Evolutionary conservation across 768 basidiomycete genomes (phyloP), one percentile per base, ranked within the genome.

Genomic region (Termitomyces sp.): DNA sequence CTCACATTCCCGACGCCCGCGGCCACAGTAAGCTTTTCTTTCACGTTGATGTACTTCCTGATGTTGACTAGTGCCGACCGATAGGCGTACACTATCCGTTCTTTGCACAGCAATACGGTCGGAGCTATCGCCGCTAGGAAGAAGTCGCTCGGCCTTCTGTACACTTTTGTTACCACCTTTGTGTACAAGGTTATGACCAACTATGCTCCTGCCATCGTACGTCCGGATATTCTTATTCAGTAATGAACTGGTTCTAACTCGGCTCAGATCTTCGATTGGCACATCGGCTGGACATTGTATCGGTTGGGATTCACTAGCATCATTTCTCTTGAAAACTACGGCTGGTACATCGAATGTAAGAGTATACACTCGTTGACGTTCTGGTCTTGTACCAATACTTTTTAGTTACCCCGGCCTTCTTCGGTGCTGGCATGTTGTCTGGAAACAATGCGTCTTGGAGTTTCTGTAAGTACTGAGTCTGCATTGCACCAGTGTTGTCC

Each of bases 1-100:
- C 69, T 85, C 16, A 81, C 81, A 16, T 86, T 87, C 74, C 85
- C 84, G 0, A 85, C 85, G 0, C 83, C 82, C 30, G 82, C 87
- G 57, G 87, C 86, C 16, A 84, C 85, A 36, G 79, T 76, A 65
- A 60, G 74, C 64, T 26, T 26, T 27, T 37, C 57, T 13, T 48
- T 2, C 32, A 43, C 20, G 13, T n/a, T 20, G 44, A 20, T 18
- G 36, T 46, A n/a, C 18, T 22, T 33, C 9, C 20, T 10, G 9
- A 9, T 24, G 24, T 18, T 46, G 34, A 44, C 12, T 4, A 12
- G 14, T 45, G n/a, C 27, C 12, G 10, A 20, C 49, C 10, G 20
- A 8, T 49, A 79, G 76, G 86, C 85, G 10, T 85, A 79, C 62
- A 85, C 83, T 27, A 86, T 87, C 62, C 83, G 79, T 36, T 83